A percentile compares a stretch with the other conserved stretches of the same genome.
Conservation (phyloP, 371 early-diverging fungal genomes). For the Umbelopsis sp. region DNA sequence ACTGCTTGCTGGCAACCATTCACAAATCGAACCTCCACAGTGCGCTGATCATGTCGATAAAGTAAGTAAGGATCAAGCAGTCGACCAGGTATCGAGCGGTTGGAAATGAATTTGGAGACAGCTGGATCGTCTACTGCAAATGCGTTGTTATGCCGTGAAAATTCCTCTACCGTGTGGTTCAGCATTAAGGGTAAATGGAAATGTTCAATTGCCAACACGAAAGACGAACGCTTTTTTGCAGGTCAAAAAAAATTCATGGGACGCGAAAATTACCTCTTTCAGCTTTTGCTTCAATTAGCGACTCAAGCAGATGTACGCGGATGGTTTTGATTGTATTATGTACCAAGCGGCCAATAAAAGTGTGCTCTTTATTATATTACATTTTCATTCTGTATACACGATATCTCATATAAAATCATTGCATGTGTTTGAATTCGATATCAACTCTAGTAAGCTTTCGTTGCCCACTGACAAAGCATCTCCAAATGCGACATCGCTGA, state of each 20-base stretch:
- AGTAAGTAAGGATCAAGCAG: background rate
- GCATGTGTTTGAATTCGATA: slow-evolving; percentile 6
- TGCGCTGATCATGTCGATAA: background rate
- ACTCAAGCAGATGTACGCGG: background rate
- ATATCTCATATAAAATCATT: background rate
- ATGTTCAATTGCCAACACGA: background rate
- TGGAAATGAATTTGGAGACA: background rate
- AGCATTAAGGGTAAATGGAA: background rate
- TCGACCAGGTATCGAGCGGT: background rate
- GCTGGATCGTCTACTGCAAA: background rate
- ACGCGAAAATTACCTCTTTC: background rate
- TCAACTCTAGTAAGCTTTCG: slow-evolving; percentile 9
- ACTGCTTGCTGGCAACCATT: background rate
- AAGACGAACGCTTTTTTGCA: background rate
- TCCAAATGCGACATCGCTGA: background rate
- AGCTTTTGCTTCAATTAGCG: background rate
- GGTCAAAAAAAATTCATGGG: background rate
- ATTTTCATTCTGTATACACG: background rate
- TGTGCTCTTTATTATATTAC: background rate
- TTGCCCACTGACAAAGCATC: background rate
- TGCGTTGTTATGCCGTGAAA: background rate
- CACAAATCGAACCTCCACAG: background rate
- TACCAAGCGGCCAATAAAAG: too few species aligned
- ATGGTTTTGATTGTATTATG: too few species aligned
- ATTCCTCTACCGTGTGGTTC: background rate